Evolutionary conservation across 2,329 filamentous ascomycete species (phyloP), one percentile per base, ranked within the genome.

Genomic region (Thielaviopsis ethacetica): DNA sequence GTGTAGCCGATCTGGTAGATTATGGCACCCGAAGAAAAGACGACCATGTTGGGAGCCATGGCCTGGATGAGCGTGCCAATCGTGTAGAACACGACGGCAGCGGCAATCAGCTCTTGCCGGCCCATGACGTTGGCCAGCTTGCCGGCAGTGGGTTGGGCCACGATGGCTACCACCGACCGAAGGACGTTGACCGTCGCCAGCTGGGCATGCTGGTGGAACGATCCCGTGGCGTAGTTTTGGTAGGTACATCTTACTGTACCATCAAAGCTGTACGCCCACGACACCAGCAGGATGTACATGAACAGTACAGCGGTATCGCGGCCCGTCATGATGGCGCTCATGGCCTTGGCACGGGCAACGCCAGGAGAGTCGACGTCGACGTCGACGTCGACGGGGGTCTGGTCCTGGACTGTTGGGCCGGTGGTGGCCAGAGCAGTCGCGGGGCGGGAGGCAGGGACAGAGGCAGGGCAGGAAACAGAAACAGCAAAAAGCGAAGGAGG

Each of bases 1-100:
- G 82, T 85, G 65, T 82, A 85, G 55, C 83, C 83, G 47, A 85
- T 72, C 72, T 77, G 80, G 67, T 83, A 83, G 34, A 84, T 67
- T 44, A 83, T 72, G 27, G 78, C 77, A 24, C 82, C 82, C 3
- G 74, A 79, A 19, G 74, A 72, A 60, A 83, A 85, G 0, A 72
- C 68, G 34, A 74, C 66, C 9, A 83, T 70, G 55, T 72, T 71
- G 51, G 66, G 69, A 0, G 79, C 69, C 2, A 70, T 67, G 13
- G 81, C 72, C 68, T 84, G 79, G 56, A 85, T 65, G 12, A 83
- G 72, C 1, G 81, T 80, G 26, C 77, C 76, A 61, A 73, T 38
- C 6, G 80, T 72, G 63, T 84, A 85, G 66, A 84, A 83, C 58
- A 83, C 64, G n/a, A 82, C 72, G 5, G 79, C 80, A 1, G 82